These are phyloP conservation scores for Angophora floribunda DNA, from an alignment of 345 rosid genomes.

Conservation along the genomic window DNA sequence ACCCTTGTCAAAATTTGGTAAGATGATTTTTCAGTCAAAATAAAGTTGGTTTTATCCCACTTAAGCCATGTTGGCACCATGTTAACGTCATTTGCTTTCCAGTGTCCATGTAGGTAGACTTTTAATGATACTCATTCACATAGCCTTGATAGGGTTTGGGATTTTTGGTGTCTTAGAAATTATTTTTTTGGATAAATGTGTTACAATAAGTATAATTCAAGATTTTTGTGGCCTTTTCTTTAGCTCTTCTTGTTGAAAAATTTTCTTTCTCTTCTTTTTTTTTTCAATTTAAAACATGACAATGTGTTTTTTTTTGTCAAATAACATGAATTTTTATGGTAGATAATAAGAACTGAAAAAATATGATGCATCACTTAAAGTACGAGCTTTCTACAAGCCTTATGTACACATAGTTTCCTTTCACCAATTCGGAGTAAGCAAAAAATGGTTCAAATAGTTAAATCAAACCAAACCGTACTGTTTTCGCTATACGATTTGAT, in stretches of 20 bases:
- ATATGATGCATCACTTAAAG: background rate
- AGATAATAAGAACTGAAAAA: background rate
- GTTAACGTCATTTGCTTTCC: background rate
- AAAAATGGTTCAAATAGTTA: background rate
- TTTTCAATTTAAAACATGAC: background rate
- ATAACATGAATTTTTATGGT: background rate
- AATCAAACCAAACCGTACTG: background rate
- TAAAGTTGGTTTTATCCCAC: background rate
- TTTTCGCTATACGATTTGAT: background rate
- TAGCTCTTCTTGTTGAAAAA: background rate
- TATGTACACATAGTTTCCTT: background rate
- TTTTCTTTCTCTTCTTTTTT: background rate
- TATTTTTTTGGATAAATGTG: background rate
- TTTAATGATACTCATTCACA: background rate
- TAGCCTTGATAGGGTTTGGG: background rate
- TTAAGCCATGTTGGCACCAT: background rate
- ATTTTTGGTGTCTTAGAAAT: background rate
- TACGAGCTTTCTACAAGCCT: background rate
- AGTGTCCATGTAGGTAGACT: background rate
- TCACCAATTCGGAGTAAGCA: background rate
- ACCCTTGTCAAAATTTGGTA: too few species aligned
- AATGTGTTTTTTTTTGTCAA: background rate
- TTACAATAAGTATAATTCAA: too few species aligned
- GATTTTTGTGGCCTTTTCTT: background rate
- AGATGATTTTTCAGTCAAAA: background rate